These are phyloP conservation scores for Physcomitrium patens DNA, from an alignment of 225 moss, liverwort and hornwort genomes.

Conservation along the genomic window DNA sequence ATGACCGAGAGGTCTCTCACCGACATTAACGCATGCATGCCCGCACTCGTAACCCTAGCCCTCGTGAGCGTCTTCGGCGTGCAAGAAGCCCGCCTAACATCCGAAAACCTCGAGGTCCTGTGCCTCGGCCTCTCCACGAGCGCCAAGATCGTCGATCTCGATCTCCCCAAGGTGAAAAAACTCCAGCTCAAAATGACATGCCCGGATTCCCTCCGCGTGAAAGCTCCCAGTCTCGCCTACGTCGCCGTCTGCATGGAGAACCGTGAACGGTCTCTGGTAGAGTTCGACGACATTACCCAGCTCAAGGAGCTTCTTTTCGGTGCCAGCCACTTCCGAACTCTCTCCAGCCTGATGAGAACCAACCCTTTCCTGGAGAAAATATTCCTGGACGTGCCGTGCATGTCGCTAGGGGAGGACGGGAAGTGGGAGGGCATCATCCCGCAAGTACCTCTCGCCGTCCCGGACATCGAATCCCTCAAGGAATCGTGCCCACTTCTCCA, in stretches of 20 bases:
- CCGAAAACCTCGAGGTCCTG: constrained; percentile 41
- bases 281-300: constrained; percentile 51
- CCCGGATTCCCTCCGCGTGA: constrained; percentile 64
- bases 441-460: constrained; percentile 41
- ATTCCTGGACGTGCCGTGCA: constrained; percentile 86
- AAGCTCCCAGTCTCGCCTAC: constrained; percentile 55
- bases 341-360: constrained; percentile 43
- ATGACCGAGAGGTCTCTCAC: constrained; percentile 58
- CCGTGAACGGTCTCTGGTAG: constrained; percentile 46
- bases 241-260: constrained; percentile 91
- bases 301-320: constrained; percentile 83
- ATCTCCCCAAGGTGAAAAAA: constrained; percentile 53
- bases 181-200: constrained; percentile 89
- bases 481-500: constrained; percentile 49
- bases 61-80: constrained; percentile 84
- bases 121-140: constrained; percentile 78
- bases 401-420: constrained; percentile 83
- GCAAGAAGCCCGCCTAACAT: constrained; percentile 56
- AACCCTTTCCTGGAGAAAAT: constrained; percentile 64
- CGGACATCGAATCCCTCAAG: constrained; percentile 54
- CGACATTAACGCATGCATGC: constrained; percentile 67
- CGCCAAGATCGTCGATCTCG: constrained; percentile 57
- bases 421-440: constrained; percentile 64
- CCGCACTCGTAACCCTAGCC: constrained; percentile 57
- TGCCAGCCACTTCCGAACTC: constrained; percentile 66